Evolutionary conservation across 345 rosid species (phyloP).

Genomic region (Populus alba): DNA sequence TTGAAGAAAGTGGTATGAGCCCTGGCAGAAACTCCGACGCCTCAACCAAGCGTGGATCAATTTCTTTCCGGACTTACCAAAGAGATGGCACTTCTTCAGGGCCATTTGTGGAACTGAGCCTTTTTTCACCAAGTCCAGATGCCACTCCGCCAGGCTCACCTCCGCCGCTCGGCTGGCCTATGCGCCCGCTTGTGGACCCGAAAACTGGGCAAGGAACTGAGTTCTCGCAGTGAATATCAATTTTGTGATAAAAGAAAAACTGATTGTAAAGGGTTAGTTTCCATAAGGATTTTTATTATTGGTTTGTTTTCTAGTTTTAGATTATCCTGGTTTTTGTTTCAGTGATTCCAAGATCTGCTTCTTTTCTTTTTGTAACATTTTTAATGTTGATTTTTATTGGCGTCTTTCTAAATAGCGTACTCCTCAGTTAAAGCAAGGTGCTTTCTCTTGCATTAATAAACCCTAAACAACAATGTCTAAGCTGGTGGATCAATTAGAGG

Average conservation of each 20-base stretch:
- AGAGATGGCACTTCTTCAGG: slow-evolving; percentile 47
- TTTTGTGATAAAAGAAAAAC: slow-evolving; percentile 66
- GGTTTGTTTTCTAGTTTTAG: slow-evolving; percentile 40
- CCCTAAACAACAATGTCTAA: no score
- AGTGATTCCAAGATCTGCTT: slow-evolving; percentile 23
- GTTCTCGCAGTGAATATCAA: slow-evolving; percentile 47
- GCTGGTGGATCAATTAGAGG: no score
- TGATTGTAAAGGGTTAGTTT: slow-evolving; percentile 75
- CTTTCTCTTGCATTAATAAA: not conserved
- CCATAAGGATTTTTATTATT: slow-evolving; percentile 48
- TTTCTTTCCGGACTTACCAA: slow-evolving; percentile 51
- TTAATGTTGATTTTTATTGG: slow-evolving; percentile 7
- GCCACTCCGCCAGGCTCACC: slow-evolving; percentile 53
- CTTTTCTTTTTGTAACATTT: slow-evolving; percentile 27
- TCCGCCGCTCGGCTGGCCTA: slow-evolving; percentile 57
- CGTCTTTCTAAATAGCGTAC: not conserved
- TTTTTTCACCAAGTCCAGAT: slow-evolving; percentile 58
- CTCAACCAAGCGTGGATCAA: slow-evolving; percentile 60
- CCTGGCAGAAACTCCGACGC: slow-evolving; percentile 54
- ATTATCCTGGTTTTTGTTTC: slow-evolving; percentile 39
- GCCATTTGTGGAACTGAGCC: slow-evolving; percentile 61
- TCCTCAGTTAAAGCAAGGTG: not conserved
- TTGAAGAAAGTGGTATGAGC: slow-evolving; percentile 48
- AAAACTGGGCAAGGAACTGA: slow-evolving; percentile 22
- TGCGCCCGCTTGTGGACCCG: slow-evolving; percentile 40